Percentiles rank a stretch among this genome's conserved stretches.
Conservation (phyloP, 1,284 basidiomycete species). For the Pisolithus thermaeus region DNA sequence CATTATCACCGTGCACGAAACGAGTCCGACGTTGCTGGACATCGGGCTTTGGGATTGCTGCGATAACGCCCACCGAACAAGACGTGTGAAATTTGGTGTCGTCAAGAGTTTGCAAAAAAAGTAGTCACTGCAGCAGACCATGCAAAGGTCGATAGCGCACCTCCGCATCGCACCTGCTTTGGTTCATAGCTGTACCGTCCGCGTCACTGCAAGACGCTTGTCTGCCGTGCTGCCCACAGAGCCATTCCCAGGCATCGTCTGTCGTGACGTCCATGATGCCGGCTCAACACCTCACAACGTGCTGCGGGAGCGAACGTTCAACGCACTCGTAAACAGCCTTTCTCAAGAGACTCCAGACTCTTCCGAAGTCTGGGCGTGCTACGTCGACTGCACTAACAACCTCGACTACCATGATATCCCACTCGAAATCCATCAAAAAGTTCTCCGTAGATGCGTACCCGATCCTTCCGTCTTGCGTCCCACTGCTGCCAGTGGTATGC, state of each 20-base stretch:
- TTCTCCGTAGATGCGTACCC: constrained; percentile 59
- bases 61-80: too few species aligned
- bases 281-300: constrained; percentile 6
- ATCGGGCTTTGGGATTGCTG: too few species aligned
- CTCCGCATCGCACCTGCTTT: constrained; percentile 11
- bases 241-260: neutral
- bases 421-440: constrained; percentile 57
- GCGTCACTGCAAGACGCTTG: constrained; percentile 8
- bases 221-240: neutral
- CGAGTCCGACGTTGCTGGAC: too few species aligned
- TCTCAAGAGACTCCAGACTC: constrained; percentile 31
- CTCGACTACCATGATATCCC: constrained; percentile 47
- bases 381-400: constrained; percentile 48
- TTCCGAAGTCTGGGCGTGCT: constrained; percentile 53
- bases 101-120: neutral
- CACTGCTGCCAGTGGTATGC: constrained; percentile 34
- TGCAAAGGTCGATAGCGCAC: constrained; percentile 22
- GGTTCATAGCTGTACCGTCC: constrained; percentile 7
- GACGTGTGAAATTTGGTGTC: constrained; percentile 20
- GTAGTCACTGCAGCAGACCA: constrained; percentile 13
- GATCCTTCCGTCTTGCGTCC: constrained; percentile 40
- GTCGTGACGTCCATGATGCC: neutral
- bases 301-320: constrained; percentile 24
- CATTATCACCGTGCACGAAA: too few species aligned
- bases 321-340: constrained; percentile 29